phyloP scores from a whole-genome alignment of 805 yeast genomes.

The Yarrowia sp. region DNA sequence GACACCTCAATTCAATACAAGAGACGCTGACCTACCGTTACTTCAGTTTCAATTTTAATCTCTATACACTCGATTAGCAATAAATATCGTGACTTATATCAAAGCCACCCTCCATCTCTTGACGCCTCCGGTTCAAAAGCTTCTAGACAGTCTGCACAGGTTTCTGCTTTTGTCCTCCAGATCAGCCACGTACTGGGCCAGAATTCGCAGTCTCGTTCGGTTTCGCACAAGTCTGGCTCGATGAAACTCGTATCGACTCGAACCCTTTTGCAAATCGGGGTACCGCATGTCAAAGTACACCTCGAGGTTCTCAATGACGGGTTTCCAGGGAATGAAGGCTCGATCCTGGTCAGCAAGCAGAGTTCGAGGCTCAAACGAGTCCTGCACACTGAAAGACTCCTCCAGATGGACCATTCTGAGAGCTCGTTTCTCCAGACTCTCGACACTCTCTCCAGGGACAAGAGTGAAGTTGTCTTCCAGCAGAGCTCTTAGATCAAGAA shows the following conservation, averaged over 20 bases:
- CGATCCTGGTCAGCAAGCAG: constrained; percentile 43
- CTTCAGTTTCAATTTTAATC: too few relatives aligned
- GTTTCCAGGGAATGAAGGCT: constrained; percentile 44
- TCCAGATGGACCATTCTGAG: constrained; percentile 41
- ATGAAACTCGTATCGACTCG: constrained; percentile 41
- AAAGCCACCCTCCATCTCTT: background rate
- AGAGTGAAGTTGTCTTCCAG: constrained; percentile 9
- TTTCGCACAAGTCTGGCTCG: constrained; percentile 43
- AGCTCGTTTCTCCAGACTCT: constrained; percentile 33
- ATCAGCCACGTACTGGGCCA: constrained; percentile 38
- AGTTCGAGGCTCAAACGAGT: constrained; percentile 43
- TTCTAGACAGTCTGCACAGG: constrained; percentile 14
- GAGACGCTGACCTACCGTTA: background rate
- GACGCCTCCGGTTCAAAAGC: background rate
- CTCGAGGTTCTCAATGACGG: constrained; percentile 43
- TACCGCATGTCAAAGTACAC: constrained; percentile 42
- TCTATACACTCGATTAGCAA: constrained; percentile 10
- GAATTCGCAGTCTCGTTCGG: constrained; percentile 41
- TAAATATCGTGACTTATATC: background rate
- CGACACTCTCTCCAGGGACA: constrained; percentile 16
- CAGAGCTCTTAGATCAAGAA: constrained; percentile 6
- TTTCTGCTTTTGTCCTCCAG: constrained; percentile 37
- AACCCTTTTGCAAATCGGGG: constrained; percentile 41
- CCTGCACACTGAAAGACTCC: constrained; percentile 41
- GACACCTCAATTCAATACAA: background rate